These are phyloP conservation scores for Aspergillus uvarum DNA, from an alignment of 2,329 filamentous ascomycete genomes.

Conservation along the genomic window DNA sequence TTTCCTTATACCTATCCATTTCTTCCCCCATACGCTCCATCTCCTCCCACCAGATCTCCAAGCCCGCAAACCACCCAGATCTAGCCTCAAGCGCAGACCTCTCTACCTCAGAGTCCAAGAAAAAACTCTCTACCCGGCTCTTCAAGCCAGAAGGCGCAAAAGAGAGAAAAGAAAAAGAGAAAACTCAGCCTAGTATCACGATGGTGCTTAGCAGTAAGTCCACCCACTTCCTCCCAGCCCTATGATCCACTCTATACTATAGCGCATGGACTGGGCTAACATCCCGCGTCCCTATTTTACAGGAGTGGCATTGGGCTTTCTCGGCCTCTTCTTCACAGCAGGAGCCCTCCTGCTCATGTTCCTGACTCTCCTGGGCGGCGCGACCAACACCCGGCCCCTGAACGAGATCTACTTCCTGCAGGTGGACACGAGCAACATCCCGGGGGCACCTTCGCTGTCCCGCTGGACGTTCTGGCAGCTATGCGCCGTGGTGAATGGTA, in stretches of 20 bases:
- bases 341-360: conserved; percentile 64
- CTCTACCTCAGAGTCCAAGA: background rate
- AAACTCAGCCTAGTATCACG: background rate
- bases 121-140: too few species aligned
- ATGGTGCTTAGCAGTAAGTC: conserved; percentile 37
- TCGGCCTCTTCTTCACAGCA: conserved; percentile 62
- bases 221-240: background rate
- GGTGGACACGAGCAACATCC: conserved; percentile 71
- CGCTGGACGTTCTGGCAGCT: conserved; percentile 93
- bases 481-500: conserved; percentile 61
- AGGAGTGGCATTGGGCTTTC: conserved; percentile 58
- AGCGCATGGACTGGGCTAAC: conserved; percentile 12
- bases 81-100: background rate
- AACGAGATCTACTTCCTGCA: conserved; percentile 82
- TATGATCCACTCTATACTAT: background rate
- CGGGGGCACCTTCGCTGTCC: conserved; percentile 63
- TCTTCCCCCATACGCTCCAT: too few species aligned
- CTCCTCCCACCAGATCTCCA: background rate
- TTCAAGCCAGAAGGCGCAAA: background rate
- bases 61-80: background rate
- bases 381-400: conserved; percentile 57
- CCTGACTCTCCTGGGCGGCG: conserved; percentile 64
- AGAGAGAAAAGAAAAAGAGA: too few species aligned
- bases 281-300: background rate
- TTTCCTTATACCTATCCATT: conserved; percentile 2